phyloP scores from a whole-genome alignment of 2,329 filamentous ascomycete genomes.

The Sclerotinia glacialis region DNA sequence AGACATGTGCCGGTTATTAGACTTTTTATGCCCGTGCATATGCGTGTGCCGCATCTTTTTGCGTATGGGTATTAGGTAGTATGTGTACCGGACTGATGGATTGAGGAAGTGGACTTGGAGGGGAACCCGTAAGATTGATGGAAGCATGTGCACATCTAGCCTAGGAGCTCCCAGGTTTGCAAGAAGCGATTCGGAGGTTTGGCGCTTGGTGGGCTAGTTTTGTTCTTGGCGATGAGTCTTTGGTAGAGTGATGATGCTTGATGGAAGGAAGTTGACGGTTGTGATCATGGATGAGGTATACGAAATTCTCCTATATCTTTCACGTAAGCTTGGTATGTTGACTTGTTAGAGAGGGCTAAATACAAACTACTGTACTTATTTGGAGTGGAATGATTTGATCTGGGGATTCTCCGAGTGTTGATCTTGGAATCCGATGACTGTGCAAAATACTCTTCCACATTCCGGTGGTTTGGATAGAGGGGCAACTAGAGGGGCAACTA shows the following conservation, averaged over 20 bases:
- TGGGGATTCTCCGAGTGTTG: not conserved
- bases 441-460: not conserved
- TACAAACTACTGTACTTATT: not conserved
- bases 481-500: no score
- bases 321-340: not conserved
- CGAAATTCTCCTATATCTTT: not conserved
- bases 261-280: not conserved
- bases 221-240: not conserved
- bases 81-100: not conserved
- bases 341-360: not conserved
- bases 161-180: not conserved
- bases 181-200: not conserved
- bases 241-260: not conserved
- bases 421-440: not conserved
- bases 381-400: no score
- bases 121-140: not conserved
- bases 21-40: not conserved
- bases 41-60: no score
- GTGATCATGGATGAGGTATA: not conserved
- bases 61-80: not conserved
- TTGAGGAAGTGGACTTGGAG: not conserved
- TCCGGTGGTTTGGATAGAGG: not conserved
- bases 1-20: constrained; percentile 2
- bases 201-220: not conserved
- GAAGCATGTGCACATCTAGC: not conserved